Evolutionary conservation across 495 filamentous ascomycete species (phyloP), one percentile per base, ranked within the genome.

Genomic region (Thermochaetoides thermophila): DNA sequence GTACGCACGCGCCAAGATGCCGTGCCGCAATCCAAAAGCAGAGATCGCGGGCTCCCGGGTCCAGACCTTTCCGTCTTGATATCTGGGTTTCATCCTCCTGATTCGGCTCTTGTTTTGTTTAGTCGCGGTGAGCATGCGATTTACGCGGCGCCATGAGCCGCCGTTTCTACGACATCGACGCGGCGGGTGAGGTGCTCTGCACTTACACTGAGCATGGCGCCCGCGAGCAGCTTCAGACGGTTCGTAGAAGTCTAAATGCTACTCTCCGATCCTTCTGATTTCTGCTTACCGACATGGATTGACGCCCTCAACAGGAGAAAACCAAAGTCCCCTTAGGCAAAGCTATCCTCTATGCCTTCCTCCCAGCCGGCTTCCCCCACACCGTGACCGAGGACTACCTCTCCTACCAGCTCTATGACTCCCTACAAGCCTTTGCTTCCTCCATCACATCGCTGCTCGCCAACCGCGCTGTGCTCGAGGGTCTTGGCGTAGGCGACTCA

Each of bases 361-460:
- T 97, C n/a, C 89, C 87, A 1, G 76, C 80, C 7, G 87, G 89
- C 21, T 97, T 81, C 63, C 89, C 89, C 4, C 71, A 87, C 37
- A 87, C 81, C 46, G 89, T 97, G 25, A 91, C 78, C 8, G 60
- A 74, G 19, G 89, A 97, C 55, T 97, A 97, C 57, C 64, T 84
- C 29, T 60, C 76, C 66, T 93, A 63, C 44, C 63, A 68, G 64
- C 69, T 49, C 34, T 59, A 50, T 40, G 89, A 97, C 64, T 94
- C 87, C 0, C 66, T 97, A 5, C 89, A 95, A 59, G 89, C 89
- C 20, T 97, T 97, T 57, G 81, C 82, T 34, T 89, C 81, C 48
- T 89, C 84, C 30, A 92, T 97, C 41, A 84, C 85, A 3, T 80
- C 84, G 2, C 64, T 97, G 7, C 61, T 97, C 21, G 79, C 84